phyloP scores from a whole-genome alignment of 441 rosid species.

The Erodium texanum region DNA sequence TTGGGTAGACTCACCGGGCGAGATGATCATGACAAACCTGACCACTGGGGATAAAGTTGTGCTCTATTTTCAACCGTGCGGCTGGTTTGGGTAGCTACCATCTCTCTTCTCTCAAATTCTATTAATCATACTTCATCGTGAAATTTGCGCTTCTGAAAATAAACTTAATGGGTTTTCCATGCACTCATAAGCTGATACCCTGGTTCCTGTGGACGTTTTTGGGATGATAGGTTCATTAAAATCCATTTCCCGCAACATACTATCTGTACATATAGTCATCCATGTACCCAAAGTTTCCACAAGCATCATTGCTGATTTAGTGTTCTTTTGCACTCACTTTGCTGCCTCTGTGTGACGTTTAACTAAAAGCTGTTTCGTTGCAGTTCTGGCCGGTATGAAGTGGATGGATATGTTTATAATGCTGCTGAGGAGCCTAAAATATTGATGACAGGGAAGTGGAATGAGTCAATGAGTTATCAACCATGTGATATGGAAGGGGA shows the following conservation, averaged over 20 bases:
- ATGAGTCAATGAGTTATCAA: constrained; percentile 78
- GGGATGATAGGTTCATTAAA: no score
- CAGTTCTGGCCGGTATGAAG: constrained; percentile 98
- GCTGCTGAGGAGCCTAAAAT: constrained; percentile 89
- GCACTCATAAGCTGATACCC: neutral
- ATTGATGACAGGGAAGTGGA: constrained; percentile 97
- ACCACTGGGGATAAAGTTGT: constrained; percentile 91
- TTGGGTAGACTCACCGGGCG: constrained; percentile 92
- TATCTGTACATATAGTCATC: no score
- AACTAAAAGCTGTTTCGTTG: constrained; percentile 9
- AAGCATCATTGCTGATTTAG: neutral
- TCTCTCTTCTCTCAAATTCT: constrained; percentile 5
- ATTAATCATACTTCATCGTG: neutral
- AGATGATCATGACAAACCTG: constrained; percentile 84
- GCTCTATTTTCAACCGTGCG: constrained; percentile 91
- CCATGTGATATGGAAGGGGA: constrained; percentile 94
- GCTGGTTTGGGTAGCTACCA: constrained; percentile 88
- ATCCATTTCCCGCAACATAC: no score
- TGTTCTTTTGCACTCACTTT: neutral
- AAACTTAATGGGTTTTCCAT: neutral
- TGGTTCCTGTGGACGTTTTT: neutral
- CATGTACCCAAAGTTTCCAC: neutral
- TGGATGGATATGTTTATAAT: constrained; percentile 91
- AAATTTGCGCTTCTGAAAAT: neutral
- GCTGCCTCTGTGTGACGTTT: neutral